Evolutionary conservation across 1,139 yeast genomes (phyloP).

Genomic region (Fermentozyma sake): DNA sequence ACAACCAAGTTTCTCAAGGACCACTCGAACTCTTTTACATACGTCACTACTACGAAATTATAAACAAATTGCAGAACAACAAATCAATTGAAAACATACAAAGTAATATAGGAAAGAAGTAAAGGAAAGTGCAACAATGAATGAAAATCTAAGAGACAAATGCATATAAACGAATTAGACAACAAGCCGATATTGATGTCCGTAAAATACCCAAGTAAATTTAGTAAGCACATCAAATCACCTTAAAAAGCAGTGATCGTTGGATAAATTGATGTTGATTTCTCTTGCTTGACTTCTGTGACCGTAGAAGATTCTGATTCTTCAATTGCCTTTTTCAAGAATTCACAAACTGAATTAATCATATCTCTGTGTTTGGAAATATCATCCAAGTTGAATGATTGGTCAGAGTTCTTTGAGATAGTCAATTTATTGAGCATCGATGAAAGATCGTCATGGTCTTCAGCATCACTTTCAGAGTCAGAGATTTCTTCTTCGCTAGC

Average conservation of each 20-base stretch:
- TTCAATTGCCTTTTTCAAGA: slow-evolving; percentile 15
- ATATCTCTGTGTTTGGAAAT: slow-evolving; percentile 37
- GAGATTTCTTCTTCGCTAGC: slow-evolving; percentile 9
- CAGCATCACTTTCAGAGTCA: slow-evolving; percentile 3
- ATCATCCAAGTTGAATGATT: slow-evolving; percentile 21
- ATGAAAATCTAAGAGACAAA: too few relatives aligned
- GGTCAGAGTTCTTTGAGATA: slow-evolving; percentile 11
- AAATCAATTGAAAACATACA: too few relatives aligned
- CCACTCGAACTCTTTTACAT: too few relatives aligned
- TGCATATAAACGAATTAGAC: too few relatives aligned
- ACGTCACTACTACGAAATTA: too few relatives aligned
- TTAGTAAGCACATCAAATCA: too few relatives aligned
- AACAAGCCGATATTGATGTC: too few relatives aligned
- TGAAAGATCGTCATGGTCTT: slow-evolving; percentile 14
- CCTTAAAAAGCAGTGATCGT: slow-evolving; percentile 38
- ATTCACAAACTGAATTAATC: slow-evolving; percentile 27
- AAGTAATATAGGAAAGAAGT: slow-evolving; percentile 3
- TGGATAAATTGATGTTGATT: slow-evolving; percentile 28
- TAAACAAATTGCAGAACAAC: too few relatives aligned
- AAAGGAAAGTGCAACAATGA: slow-evolving; percentile 4
- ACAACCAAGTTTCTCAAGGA: too few relatives aligned
- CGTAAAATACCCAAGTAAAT: too few relatives aligned
- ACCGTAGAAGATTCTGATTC: slow-evolving; percentile 12
- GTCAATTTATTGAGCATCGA: slow-evolving; percentile 18
- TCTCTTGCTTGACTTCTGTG: slow-evolving; percentile 7